Percentiles rank a stretch among this genome's conserved stretches.
Evolutionary conservation across 306 rosid species (phyloP).

Genomic region (Ochetophila trinervis): DNA sequence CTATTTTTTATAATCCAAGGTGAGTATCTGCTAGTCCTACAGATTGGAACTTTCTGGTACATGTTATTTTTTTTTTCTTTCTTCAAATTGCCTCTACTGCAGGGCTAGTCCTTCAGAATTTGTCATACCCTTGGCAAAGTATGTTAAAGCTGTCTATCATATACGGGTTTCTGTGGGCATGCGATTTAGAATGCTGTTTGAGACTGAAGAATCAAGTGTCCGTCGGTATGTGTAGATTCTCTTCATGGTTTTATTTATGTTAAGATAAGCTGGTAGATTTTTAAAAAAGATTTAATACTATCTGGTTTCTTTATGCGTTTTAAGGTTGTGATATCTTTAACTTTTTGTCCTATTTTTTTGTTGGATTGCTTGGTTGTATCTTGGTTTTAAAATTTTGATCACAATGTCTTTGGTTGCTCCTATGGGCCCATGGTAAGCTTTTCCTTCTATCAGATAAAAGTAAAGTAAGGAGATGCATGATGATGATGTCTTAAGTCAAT

Average conservation of each 20-base stretch:
- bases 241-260: background rate
- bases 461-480: background rate
- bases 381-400: background rate
- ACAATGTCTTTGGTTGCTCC: background rate
- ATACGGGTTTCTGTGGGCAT: slow-evolving; percentile 72
- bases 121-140: slow-evolving; percentile 71
- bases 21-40: slow-evolving; percentile 23
- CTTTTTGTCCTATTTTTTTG: background rate
- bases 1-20: slow-evolving; percentile 66
- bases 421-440: background rate
- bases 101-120: slow-evolving; percentile 76
- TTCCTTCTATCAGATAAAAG: background rate
- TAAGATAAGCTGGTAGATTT: too few relatives aligned
- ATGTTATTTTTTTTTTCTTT: slow-evolving; percentile 9
- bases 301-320: background rate
- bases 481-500: background rate
- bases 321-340: background rate
- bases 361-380: background rate
- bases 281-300: background rate
- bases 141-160: slow-evolving; percentile 64
- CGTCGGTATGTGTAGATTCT: slow-evolving; percentile 44
- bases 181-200: slow-evolving; percentile 81
- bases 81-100: background rate
- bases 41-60: background rate
- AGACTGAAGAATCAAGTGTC: slow-evolving; percentile 79